Conservation (phyloP, 257 asterid genomes). For the Anisodus tanguticus region DNA sequence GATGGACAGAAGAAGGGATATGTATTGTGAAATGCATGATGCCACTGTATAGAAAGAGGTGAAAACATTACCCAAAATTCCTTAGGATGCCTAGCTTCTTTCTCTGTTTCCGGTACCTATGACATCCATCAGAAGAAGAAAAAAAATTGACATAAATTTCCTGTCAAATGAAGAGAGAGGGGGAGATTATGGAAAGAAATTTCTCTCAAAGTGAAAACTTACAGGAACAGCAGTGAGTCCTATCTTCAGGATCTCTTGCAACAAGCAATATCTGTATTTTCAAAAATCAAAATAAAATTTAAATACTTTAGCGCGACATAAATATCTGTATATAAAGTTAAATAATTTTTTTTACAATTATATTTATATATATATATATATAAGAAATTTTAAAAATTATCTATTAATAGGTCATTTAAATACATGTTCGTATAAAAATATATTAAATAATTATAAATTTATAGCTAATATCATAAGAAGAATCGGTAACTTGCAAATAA, state of each 20-base stretch:
- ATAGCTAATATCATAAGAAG: no score
- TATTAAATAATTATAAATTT: no score
- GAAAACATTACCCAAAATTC: slow-evolving; percentile 80
- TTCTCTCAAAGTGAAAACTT: slow-evolving; percentile 37
- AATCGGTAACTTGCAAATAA: no score
- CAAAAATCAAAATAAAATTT: no score
- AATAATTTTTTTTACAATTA: no score
- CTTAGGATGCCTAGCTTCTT: slow-evolving; percentile 77
- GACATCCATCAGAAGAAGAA: slow-evolving; percentile 28
- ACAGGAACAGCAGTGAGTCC: slow-evolving; percentile 85
- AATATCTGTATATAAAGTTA: no score
- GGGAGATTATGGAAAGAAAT: slow-evolving; percentile 22
- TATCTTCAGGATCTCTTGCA: slow-evolving; percentile 89
- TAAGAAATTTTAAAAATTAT: no score
- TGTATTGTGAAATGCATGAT: slow-evolving; percentile 34
- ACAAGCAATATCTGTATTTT: no score
- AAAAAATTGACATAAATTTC: slow-evolving; percentile 23
- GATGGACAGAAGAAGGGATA: slow-evolving; percentile 25
- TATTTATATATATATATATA: no score
- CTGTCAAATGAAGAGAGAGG: neutral
- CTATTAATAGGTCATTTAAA: no score
- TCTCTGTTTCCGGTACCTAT: slow-evolving; percentile 62
- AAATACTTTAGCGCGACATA: no score
- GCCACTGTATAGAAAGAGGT: slow-evolving; percentile 25
- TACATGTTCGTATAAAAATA: no score